These are phyloP conservation scores for Aspergillus olivimuriae DNA, from an alignment of 495 filamentous ascomycete species.

Conservation along the genomic window DNA sequence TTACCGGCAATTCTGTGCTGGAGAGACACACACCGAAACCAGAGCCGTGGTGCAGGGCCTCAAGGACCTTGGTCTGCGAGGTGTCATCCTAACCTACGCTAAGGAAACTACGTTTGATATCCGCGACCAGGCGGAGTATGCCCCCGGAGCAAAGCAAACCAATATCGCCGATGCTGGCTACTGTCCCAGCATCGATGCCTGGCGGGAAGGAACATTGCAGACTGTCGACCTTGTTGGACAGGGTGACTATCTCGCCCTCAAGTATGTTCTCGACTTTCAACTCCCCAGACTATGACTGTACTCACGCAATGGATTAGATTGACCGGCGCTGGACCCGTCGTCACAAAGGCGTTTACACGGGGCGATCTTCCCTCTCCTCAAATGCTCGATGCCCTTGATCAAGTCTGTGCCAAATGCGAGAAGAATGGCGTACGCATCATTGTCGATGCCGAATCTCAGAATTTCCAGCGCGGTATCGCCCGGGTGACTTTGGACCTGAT, in stretches of 20 bases:
- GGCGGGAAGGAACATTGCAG: slow-evolving; percentile 63
- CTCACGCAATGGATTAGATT: slow-evolving; percentile 11
- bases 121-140: slow-evolving; percentile 21
- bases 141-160: slow-evolving; percentile 16
- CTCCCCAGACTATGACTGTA: neutral
- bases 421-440: slow-evolving; percentile 61
- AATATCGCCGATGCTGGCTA: slow-evolving; percentile 4
- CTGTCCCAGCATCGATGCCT: slow-evolving; percentile 56
- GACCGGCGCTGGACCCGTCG: slow-evolving; percentile 23
- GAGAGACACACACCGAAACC: slow-evolving; percentile 31
- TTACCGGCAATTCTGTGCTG: slow-evolving; percentile 44
- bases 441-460: slow-evolving; percentile 79
- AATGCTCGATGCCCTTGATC: slow-evolving; percentile 33
- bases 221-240: slow-evolving; percentile 60
- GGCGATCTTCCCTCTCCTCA: slow-evolving; percentile 26
- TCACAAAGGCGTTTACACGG: slow-evolving; percentile 26
- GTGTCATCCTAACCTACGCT: slow-evolving; percentile 43
- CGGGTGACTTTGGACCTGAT: slow-evolving; percentile 68
- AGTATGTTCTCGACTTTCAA: slow-evolving; percentile 38
- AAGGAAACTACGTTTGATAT: slow-evolving; percentile 40
- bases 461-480: slow-evolving; percentile 70
- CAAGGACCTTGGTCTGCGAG: slow-evolving; percentile 36
- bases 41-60: slow-evolving; percentile 26
- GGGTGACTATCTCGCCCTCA: slow-evolving; percentile 77
- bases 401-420: slow-evolving; percentile 30